Conservation (phyloP, 2,329 filamentous ascomycete species). For the Chlorencoelia australis region DNA sequence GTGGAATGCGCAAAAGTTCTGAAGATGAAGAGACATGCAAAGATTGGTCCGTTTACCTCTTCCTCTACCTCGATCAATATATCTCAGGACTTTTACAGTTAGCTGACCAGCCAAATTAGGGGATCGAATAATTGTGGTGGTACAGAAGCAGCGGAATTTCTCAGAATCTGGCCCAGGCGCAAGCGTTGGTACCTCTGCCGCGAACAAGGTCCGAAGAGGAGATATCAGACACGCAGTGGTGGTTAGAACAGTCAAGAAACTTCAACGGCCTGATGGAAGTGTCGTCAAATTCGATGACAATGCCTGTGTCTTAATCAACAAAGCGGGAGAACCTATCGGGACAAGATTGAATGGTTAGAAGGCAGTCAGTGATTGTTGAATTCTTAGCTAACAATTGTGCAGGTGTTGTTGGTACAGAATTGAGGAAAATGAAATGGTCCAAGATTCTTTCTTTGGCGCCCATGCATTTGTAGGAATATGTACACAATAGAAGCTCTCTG, state of each 20-base stretch:
- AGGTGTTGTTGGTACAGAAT: slow-evolving; percentile 80
- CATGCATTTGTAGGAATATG: slow-evolving; percentile 51
- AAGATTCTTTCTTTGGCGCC: slow-evolving; percentile 96
- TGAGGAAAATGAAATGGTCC: slow-evolving; percentile 91
- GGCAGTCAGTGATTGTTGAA: neutral
- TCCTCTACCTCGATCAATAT: neutral
- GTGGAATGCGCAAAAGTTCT: slow-evolving; percentile 94
- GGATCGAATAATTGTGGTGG: slow-evolving; percentile 93
- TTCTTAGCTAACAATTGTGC: slow-evolving; percentile 13
- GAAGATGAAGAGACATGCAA: slow-evolving; percentile 78
- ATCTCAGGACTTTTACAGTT: neutral
- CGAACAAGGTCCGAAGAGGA: slow-evolving; percentile 90
- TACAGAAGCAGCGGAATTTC: slow-evolving; percentile 85
- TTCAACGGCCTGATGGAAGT: slow-evolving; percentile 78
- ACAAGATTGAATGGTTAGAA: slow-evolving; percentile 70
- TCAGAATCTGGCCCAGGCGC: slow-evolving; percentile 61
- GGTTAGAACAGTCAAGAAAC: slow-evolving; percentile 81
- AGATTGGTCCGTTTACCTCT: slow-evolving; percentile 58
- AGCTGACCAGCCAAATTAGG: slow-evolving; percentile 40
- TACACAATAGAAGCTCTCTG: neutral
- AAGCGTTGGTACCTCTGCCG: slow-evolving; percentile 60
- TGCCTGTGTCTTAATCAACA: slow-evolving; percentile 94
- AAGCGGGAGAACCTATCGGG: slow-evolving; percentile 90
- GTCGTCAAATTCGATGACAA: slow-evolving; percentile 95
- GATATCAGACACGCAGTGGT: slow-evolving; percentile 95